Evolutionary conservation across 306 rosid species (phyloP), one percentile per base, ranked within the genome.

Genomic region (Canavalia gladiata): DNA sequence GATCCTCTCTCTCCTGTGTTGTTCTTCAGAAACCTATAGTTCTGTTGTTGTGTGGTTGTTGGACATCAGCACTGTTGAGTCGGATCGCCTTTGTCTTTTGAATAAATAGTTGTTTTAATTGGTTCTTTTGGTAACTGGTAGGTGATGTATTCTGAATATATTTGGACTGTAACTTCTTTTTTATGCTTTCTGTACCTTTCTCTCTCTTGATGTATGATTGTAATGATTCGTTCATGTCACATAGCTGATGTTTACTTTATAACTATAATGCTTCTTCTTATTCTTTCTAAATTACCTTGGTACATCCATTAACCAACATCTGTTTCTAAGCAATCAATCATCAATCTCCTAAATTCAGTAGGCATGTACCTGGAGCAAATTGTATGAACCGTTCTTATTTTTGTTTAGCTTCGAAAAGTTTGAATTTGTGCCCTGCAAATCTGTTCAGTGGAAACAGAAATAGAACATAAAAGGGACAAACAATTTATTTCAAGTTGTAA

Each of bases 381-480:
- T 60, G 11, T 43, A 11, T 42, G 35, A 56, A 47, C 46, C 52
- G 59, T 42, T 63, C 9, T 52, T 31, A 47, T 65, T 35, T 77
- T 68, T 37, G 45, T 75, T 39, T 80, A 55, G 72, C 29, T 56
- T 62, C n/a, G 5, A 31, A 66, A 72, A 57, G 8, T 63, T 47
- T 59, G 43, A 74, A 57, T 74, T 57, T 79, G 39, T 59, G 35
- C 35, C 43, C 54, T 57, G 72, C 12, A 0, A 45, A 56, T 47
- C 73, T 79, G 74, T 60, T 68, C 52, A 57, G 7, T 67, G 56
- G 68, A 67, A 74, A 59, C 9, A 71, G 54, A 57, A 65, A 51
- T 12, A 39, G 73, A 31, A 41, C 62, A 54, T 55, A 34, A 46
- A 80, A 63, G 70, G 10, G 55, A 42, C 42, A 68, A 33, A 46